Evolutionary conservation across 1,284 basidiomycete species (phyloP).

Genomic region (Sanghuangporus weigelae): DNA sequence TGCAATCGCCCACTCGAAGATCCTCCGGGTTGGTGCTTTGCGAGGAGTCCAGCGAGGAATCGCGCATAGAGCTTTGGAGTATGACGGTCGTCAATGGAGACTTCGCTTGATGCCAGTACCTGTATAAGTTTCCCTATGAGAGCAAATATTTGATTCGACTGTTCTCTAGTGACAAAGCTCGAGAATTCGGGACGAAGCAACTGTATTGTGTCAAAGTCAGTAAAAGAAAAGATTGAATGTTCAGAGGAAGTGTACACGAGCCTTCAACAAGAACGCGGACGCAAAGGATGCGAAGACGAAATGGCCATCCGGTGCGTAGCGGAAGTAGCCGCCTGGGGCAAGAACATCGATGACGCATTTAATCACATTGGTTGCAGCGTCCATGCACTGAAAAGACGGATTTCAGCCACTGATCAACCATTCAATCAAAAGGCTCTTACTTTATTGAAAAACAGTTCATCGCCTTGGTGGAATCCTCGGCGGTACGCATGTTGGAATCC

Average conservation of each 20-base stretch:
- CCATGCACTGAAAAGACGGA: slow-evolving; percentile 48
- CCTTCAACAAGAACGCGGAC: slow-evolving; percentile 79
- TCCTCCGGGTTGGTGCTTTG: slow-evolving; percentile 61
- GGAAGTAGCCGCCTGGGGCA: slow-evolving; percentile 72
- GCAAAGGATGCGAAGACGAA: slow-evolving; percentile 85
- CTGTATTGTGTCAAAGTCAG: slow-evolving; percentile 31
- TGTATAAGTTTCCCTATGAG: slow-evolving; percentile 69
- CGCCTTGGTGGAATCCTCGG: slow-evolving; percentile 56
- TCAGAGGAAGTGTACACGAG: slow-evolving; percentile 26
- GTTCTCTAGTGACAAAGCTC: slow-evolving; percentile 50
- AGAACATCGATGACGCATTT: slow-evolving; percentile 58
- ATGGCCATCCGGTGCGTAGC: slow-evolving; percentile 79
- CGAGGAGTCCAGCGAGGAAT: slow-evolving; percentile 65
- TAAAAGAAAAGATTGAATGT: background rate
- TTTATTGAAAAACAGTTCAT: slow-evolving; percentile 64
- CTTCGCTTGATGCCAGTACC: slow-evolving; percentile 62
- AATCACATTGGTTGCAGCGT: slow-evolving; percentile 65
- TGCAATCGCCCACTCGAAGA: slow-evolving; percentile 28
- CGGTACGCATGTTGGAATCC: slow-evolving; percentile 79
- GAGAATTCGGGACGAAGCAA: slow-evolving; percentile 71
- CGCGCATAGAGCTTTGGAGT: slow-evolving; percentile 77
- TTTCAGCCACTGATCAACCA: slow-evolving; percentile 9
- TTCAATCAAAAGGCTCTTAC: slow-evolving; percentile 28
- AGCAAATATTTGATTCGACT: slow-evolving; percentile 65
- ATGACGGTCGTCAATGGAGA: slow-evolving; percentile 78